Percentiles rank a stretch among this genome's conserved stretches.
Evolutionary conservation across 2,329 filamentous ascomycete species (phyloP).

Genomic region (Penicillium frequentans): DNA sequence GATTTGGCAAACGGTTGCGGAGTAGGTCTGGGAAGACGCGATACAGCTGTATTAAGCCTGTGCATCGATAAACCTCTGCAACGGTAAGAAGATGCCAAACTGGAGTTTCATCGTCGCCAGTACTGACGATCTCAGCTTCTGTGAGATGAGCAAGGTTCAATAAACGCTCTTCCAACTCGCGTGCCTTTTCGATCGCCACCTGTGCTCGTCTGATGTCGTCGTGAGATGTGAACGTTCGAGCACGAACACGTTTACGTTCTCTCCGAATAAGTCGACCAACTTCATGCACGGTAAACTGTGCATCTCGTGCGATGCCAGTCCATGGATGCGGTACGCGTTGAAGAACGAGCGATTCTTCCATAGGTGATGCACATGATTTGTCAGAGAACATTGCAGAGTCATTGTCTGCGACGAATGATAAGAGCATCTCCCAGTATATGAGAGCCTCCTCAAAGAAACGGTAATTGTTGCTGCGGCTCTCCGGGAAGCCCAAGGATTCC

Average conservation of each 20-base stretch:
- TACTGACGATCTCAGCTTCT: constrained; percentile 50
- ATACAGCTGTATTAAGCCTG: constrained; percentile 56
- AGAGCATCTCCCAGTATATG: constrained; percentile 61
- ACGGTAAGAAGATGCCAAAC: constrained; percentile 55
- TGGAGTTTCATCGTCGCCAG: constrained; percentile 54
- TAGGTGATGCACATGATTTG: constrained; percentile 12
- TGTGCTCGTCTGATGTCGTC: constrained; percentile 34
- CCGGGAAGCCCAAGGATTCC: constrained; percentile 5
- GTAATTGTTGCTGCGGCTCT: constrained; percentile 42
- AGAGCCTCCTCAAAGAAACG: constrained; percentile 58
- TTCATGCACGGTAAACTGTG: constrained; percentile 44
- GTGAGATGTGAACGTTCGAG: constrained; percentile 38
- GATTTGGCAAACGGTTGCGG: constrained; percentile 40
- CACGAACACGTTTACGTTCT: constrained; percentile 37
- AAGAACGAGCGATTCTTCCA: constrained; percentile 29
- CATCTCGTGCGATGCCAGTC: constrained; percentile 41
- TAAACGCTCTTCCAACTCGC: constrained; percentile 50
- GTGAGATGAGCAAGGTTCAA: constrained; percentile 48
- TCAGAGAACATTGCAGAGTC: constrained; percentile 33
- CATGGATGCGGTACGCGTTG: constrained; percentile 41
- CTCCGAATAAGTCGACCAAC: constrained; percentile 43
- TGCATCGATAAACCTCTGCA: constrained; percentile 54
- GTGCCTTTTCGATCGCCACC: constrained; percentile 36
- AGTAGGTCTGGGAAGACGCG: constrained; percentile 55
- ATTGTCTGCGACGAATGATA: constrained; percentile 53